Conservation (phyloP, 2,329 filamentous ascomycete species). For the Colletotrichum ledebouriae region DNA sequence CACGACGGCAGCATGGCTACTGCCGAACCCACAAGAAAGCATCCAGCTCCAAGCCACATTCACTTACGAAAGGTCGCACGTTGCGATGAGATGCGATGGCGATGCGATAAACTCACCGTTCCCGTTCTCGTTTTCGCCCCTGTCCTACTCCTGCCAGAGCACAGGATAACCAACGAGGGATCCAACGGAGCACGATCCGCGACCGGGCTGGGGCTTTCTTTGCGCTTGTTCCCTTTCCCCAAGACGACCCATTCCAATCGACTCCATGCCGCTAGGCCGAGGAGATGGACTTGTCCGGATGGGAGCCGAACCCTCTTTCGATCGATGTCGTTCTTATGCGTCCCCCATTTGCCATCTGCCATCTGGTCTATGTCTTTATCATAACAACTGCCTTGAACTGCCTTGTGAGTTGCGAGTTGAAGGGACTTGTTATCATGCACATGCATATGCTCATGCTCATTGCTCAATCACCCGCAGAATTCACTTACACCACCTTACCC, state of each 20-base stretch:
- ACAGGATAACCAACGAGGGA: neutral
- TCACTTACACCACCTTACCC: constrained; percentile 21
- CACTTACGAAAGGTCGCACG: constrained; percentile 24
- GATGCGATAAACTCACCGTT: constrained; percentile 1
- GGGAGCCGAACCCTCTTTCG: constrained; percentile 23
- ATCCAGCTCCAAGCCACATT: constrained; percentile 33
- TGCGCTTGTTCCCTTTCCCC: neutral
- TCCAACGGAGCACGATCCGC: constrained; percentile 7
- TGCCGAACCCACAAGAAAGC: constrained; percentile 1
- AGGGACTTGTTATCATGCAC: constrained; percentile 3
- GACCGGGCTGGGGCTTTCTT: constrained; percentile 17
- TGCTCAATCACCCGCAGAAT: neutral
- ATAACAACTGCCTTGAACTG: neutral
- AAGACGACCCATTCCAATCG: constrained; percentile 14
- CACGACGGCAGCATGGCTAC: neutral
- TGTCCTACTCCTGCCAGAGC: neutral
- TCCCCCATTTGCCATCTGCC: constrained; percentile 20
- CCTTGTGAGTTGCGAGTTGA: constrained; percentile 4
- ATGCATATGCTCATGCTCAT: constrained; percentile 12
- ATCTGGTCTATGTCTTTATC: constrained; percentile 9
- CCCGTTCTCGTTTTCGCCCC: constrained; percentile 25
- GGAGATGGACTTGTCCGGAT: constrained; percentile 14
- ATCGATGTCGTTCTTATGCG: constrained; percentile 10
- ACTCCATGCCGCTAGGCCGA: constrained; percentile 24
- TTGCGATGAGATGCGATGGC: too few relatives aligned